Base-by-base conservation (phyloP, 352 stramenopile genomes). In the Pythium rhizo-oryzae region DNA sequence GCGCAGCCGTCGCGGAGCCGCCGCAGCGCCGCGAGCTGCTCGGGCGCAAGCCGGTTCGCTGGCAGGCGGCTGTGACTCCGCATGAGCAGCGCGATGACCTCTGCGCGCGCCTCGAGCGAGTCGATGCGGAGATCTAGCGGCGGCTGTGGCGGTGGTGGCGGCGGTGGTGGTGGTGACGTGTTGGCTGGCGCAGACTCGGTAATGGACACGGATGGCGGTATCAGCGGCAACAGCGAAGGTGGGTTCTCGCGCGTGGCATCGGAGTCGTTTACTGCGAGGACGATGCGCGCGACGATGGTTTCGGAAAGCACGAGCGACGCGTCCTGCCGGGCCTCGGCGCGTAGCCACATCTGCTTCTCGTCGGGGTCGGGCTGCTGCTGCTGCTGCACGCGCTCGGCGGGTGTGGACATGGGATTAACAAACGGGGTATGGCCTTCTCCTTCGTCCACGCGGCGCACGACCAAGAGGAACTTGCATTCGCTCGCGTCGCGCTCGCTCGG, bases 41-140 rank as follows among this genome's bases (percentile, higher is more conserved):
- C 24, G 0, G 2, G 18, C 1, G 53, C 72, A 21, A 88, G 57
- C 1, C 59, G 33, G 39, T 88, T 84, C 43, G 57, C 53, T 7
- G 61, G 33, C 13, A 43, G 53, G 0, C 56, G 28, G 51, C 80
- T 88, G 52, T 81, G 71, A 60, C 72, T 81, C 61, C 80, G 84
- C 74, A 85, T 77, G 24, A 88, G 23, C 63, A 88, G 60, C 52
- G 75, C 41, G 52, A 84, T 71, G 25, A 83, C 24, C 8, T 61
- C 25, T 30, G 69, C 56, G 9, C 39, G 46, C 2, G 73, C 59
- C 12, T 74, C 71, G 23, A 77, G 13, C 7, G 78, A 59, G 54
- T 39, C 63, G 19, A 63, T 30, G 64, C 21, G 58, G 52, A 65
- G 59, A 25, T n/a, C n/a, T n/a, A n/a, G n/a, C n/a, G n/a, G n/a